Percentiles rank a stretch among this genome's conserved stretches.
Conservation (phyloP, 1,284 basidiomycete species). For the Porodaedalea pini region DNA sequence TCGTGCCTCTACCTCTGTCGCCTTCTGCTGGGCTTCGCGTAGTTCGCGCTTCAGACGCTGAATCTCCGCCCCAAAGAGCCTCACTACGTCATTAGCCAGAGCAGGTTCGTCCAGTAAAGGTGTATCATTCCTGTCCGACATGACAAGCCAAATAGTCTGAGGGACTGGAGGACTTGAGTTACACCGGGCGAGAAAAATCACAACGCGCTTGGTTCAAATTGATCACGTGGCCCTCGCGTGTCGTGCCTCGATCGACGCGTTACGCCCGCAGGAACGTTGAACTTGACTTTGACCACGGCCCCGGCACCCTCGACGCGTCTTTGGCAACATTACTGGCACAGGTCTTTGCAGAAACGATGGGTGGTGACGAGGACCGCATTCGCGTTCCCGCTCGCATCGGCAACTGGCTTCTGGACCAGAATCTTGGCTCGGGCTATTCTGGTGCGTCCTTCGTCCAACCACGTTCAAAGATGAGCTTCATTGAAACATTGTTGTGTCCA, state of each 20-base stretch:
- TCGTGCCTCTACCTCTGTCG: neutral
- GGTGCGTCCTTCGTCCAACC: constrained; percentile 8
- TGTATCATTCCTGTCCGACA: neutral
- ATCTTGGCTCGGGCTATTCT: constrained; percentile 23
- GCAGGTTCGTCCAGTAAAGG: neutral
- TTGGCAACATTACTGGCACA: neutral
- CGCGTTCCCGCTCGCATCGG: constrained; percentile 18
- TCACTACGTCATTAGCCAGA: constrained; percentile 4
- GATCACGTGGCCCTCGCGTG: neutral
- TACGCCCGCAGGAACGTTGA: neutral
- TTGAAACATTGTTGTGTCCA: neutral
- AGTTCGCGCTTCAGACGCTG: constrained; percentile 10
- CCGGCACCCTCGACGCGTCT: neutral
- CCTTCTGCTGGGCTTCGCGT: neutral
- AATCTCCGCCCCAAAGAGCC: neutral
- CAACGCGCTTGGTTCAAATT: neutral
- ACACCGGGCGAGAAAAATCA: neutral
- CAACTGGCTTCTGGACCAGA: constrained; percentile 21
- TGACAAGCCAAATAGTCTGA: neutral
- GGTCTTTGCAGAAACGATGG: neutral
- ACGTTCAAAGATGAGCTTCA: neutral
- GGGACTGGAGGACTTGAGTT: neutral
- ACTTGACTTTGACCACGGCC: constrained; percentile 1
- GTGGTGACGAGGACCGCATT: constrained; percentile 1
- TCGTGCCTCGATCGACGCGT: constrained; percentile 1